Base-by-base conservation (phyloP, 345 rosid species). In the Chamaenerion angustifolium region DNA sequence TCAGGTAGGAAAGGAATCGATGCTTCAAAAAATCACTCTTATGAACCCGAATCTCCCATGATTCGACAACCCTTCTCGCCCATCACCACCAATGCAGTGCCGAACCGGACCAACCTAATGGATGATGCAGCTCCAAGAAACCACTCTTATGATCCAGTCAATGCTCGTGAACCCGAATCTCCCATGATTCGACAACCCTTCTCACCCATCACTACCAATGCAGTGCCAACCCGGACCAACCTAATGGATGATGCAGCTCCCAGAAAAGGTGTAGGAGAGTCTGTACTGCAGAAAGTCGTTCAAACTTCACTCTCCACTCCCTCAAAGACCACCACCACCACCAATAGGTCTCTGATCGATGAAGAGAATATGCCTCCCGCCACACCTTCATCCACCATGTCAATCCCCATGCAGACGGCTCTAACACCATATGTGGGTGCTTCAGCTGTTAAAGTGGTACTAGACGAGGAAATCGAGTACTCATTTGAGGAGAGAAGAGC, bases 401-500 rank as follows among this genome's bases (percentile, higher is more conserved):
- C 86, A 13, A 72, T 79, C 10, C 78, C 82, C 18, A 88, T 85
- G 97, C 99, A 77, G 70, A 88, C 77, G 9, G 78, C 74, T 8
- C 46, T 68, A 48, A 75, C 87, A 11, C 92, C 99, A 16, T 61
- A 59, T 9, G 46, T 65, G 15, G 57, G 75, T 23, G 61, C 50
- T 43, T 53, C 64, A 42, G 65, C 54, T 47, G 37, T 7, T 31
- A 71, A 72, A 40, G 81, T 67, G 4, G 16, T 50, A 3, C 11
- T 14, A n/a, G 59, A 52, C 6, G 79, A 70, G 64, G 90, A 74
- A 42, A 67, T 74, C 10, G 98, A 87, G 47, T 83, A 82, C 57
- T 87, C 96, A 3, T 92, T 87, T 10, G 94, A 92, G 70, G 98
- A 92, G 73, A 68, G 73, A 69, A 77, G 95, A 66, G 85, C 85